Percentiles rank a stretch among this genome's conserved stretches.
These are phyloP conservation scores for Phytophthora pseudosyringae DNA, from an alignment of 352 stramenopile species.

Conservation along the genomic window DNA sequence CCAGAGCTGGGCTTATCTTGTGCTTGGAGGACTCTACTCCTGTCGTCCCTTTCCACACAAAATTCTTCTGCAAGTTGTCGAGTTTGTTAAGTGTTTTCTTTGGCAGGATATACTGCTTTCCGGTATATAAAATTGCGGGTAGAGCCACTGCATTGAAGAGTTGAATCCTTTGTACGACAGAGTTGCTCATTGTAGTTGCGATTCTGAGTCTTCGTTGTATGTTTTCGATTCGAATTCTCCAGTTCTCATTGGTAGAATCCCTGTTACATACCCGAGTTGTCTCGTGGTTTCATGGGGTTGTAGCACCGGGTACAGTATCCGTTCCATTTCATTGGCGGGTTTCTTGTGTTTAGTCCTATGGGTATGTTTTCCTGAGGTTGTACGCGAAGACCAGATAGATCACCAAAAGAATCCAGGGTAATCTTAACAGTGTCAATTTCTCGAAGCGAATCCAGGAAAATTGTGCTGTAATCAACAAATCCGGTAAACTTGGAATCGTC, in stretches of 20 bases:
- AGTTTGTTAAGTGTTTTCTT: too few species aligned
- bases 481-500: too few species aligned
- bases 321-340: background rate
- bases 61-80: too few species aligned
- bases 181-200: background rate
- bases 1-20: too few species aligned
- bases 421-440: background rate
- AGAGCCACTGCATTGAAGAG: background rate
- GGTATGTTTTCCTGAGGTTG: background rate
- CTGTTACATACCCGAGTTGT: background rate
- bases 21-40: too few species aligned
- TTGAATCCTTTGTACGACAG: background rate
- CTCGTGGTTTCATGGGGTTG: background rate
- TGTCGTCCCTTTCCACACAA: too few species aligned
- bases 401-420: background rate
- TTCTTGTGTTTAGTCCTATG: background rate
- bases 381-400: background rate
- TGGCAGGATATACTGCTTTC: too few species aligned
- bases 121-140: background rate
- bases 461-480: constrained; percentile 9
- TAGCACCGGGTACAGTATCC: background rate
- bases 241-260: background rate
- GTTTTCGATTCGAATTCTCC: background rate
- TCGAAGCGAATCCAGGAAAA: background rate
- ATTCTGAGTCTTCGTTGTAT: background rate